Conservation (phyloP, 495 filamentous ascomycete species). For the Entonaema liquescens region DNA sequence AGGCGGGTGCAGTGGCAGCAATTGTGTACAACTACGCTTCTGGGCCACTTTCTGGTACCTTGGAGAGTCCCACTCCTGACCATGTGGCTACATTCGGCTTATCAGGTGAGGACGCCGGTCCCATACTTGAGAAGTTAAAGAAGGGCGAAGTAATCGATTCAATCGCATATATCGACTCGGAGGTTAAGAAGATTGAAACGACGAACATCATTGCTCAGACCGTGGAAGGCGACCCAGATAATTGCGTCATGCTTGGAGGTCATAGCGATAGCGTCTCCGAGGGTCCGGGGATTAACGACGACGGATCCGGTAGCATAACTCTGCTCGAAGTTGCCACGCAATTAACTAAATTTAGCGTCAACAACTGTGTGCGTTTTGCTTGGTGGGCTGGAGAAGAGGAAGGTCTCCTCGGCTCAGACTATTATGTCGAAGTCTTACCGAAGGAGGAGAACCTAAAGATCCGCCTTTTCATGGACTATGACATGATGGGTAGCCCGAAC, state of each 20-base stretch:
- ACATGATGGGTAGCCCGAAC: conserved; percentile 66
- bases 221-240: conserved; percentile 60
- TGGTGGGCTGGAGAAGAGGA: conserved; percentile 69
- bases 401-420: conserved; percentile 65
- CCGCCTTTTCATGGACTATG: conserved; percentile 67
- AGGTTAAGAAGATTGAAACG: conserved; percentile 55
- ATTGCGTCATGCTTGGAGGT: conserved; percentile 66
- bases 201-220: conserved; percentile 66
- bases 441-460: conserved; percentile 63
- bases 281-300: conserved; percentile 61
- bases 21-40: conserved; percentile 67
- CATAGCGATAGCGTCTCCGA: conserved; percentile 64
- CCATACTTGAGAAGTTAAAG: conserved; percentile 57
- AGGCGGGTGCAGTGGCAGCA: conserved; percentile 67
- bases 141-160: conserved; percentile 56
- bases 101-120: conserved; percentile 59
- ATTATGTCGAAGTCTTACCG: conserved; percentile 60
- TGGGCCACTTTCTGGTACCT: conserved; percentile 59
- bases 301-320: conserved; percentile 62
- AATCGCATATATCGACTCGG: conserved; percentile 65
- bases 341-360: conserved; percentile 58
- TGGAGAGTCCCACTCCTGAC: conserved; percentile 59
- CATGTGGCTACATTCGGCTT: conserved; percentile 68
- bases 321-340: conserved; percentile 64
- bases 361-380: conserved; percentile 65